A percentile compares a stretch with the other conserved stretches of the same genome.
phyloP scores from a whole-genome alignment of 805 yeast genomes.

The Kluyveromyces lactis region DNA sequence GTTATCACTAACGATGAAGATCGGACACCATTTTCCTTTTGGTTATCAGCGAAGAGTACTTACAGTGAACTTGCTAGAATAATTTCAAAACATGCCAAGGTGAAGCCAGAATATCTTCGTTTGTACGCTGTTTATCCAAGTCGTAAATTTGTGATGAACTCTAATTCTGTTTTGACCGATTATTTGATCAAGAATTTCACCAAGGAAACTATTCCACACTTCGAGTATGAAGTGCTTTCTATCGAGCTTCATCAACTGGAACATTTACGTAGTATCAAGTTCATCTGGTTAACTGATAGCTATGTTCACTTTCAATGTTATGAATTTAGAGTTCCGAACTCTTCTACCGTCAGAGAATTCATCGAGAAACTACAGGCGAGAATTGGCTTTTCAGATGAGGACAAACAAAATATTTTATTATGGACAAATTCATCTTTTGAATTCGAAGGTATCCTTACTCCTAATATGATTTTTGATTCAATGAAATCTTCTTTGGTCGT shows the following conservation, averaged over 20 bases:
- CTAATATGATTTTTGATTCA: conserved; percentile 32
- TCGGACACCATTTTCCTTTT: conserved; percentile 40
- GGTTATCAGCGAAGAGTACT: conserved; percentile 56
- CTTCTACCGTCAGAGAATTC: conserved; percentile 47
- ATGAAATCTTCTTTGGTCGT: conserved; percentile 32
- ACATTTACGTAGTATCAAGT: conserved; percentile 53
- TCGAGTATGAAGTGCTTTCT: conserved; percentile 71
- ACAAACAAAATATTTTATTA: conserved; percentile 39
- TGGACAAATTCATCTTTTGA: conserved; percentile 43
- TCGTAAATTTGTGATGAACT: conserved; percentile 42
- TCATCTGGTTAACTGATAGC: conserved; percentile 68
- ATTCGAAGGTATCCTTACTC: conserved; percentile 30
- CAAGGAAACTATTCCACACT: conserved; percentile 32
- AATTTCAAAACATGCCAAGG: conserved; percentile 45
- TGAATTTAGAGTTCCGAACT: conserved; percentile 62
- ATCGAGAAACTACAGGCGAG: conserved; percentile 48
- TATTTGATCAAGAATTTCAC: conserved; percentile 32
- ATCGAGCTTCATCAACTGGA: conserved; percentile 73
- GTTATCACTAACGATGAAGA: conserved; percentile 12
- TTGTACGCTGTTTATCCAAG: conserved; percentile 56
- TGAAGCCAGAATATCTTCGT: conserved; percentile 55
- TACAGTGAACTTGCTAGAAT: conserved; percentile 55
- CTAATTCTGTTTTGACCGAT: conserved; percentile 26
- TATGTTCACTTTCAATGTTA: conserved; percentile 59
- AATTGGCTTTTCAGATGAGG: conserved; percentile 41